These are phyloP conservation scores for Calendula officinalis DNA, from an alignment of 129 eudicot species.

Conservation along the genomic window DNA sequence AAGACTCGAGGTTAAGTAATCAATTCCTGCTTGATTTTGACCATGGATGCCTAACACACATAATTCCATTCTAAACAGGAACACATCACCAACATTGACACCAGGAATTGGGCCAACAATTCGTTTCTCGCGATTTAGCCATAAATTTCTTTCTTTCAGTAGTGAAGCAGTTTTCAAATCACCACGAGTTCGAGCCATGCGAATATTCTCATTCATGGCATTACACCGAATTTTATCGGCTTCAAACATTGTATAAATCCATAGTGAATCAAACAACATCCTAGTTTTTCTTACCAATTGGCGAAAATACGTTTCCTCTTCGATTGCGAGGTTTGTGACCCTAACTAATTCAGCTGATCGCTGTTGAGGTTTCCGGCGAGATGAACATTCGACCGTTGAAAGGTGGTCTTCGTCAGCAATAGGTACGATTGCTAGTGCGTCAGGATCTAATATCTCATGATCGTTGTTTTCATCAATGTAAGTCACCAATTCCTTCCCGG, in stretches of 20 bases:
- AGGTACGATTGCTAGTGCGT: slow-evolving; percentile 39
- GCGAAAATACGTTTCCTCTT: slow-evolving; percentile 44
- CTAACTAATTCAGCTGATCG: slow-evolving; percentile 62
- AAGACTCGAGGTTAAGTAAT: slow-evolving; percentile 44
- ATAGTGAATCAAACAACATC: slow-evolving; percentile 39
- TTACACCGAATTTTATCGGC: slow-evolving; percentile 37
- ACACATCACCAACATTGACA: slow-evolving; percentile 57
- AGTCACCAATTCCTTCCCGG: slow-evolving; percentile 33
- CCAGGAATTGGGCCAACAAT: slow-evolving; percentile 69
- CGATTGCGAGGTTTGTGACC: slow-evolving; percentile 41
- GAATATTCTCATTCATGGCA: not conserved
- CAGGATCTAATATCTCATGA: slow-evolving; percentile 4
- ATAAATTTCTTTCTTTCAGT: slow-evolving; percentile 50
- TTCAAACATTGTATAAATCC: slow-evolving; percentile 23
- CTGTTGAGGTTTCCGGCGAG: slow-evolving; percentile 21
- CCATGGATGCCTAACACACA: slow-evolving; percentile 77
- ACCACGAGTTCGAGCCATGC: slow-evolving; percentile 32
- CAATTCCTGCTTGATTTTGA: slow-evolving; percentile 67
- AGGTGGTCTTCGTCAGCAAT: slow-evolving; percentile 13
- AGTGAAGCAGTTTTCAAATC: slow-evolving; percentile 47
- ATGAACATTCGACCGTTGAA: slow-evolving; percentile 12
- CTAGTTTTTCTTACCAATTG: slow-evolving; percentile 45
- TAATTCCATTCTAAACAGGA: slow-evolving; percentile 53
- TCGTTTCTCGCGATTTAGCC: slow-evolving; percentile 67
- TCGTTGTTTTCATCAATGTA: slow-evolving; percentile 16